Conservation (phyloP, 2,329 filamentous ascomycete genomes). For the Cladophialophora carrionii region DNA sequence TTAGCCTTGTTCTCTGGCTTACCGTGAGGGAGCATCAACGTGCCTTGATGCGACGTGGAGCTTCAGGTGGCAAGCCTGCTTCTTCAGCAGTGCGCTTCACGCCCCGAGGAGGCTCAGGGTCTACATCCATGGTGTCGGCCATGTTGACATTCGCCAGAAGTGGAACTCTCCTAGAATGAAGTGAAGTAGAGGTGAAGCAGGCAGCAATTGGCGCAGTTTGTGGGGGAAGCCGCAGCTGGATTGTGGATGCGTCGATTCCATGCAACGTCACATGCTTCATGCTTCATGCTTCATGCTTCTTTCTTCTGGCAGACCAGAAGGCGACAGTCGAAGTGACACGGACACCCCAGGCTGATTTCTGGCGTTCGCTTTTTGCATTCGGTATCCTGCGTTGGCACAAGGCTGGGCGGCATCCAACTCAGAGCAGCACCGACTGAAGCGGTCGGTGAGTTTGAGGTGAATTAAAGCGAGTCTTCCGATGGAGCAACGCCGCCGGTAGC, state of each 20-base stretch:
- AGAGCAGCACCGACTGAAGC: not conserved
- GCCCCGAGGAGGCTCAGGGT: constrained; percentile 45
- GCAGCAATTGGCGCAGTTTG: not conserved
- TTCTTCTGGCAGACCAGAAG: not conserved
- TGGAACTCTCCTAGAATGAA: not conserved
- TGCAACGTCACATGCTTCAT: not conserved
- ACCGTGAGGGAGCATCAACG: constrained; percentile 43
- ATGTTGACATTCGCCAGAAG: not conserved
- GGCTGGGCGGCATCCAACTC: not conserved
- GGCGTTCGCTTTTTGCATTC: not conserved
- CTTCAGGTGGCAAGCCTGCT: constrained; percentile 43
- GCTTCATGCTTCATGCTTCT: not conserved
- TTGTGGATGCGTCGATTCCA: not conserved
- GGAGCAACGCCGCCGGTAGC: constrained; percentile 22
- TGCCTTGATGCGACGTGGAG: constrained; percentile 57
- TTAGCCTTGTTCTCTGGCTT: constrained; percentile 37
- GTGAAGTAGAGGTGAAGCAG: not conserved
- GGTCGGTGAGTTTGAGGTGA: not conserved
- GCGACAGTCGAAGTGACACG: not conserved
- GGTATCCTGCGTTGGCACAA: not conserved
- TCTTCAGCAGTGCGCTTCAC: constrained; percentile 58
- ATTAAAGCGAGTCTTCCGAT: constrained; percentile 16
- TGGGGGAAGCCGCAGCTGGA: not conserved
- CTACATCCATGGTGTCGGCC: constrained; percentile 50
- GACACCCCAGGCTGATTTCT: not conserved